Base-by-base conservation (phyloP, 257 asterid species). In the Nicotiana noctiflora region DNA sequence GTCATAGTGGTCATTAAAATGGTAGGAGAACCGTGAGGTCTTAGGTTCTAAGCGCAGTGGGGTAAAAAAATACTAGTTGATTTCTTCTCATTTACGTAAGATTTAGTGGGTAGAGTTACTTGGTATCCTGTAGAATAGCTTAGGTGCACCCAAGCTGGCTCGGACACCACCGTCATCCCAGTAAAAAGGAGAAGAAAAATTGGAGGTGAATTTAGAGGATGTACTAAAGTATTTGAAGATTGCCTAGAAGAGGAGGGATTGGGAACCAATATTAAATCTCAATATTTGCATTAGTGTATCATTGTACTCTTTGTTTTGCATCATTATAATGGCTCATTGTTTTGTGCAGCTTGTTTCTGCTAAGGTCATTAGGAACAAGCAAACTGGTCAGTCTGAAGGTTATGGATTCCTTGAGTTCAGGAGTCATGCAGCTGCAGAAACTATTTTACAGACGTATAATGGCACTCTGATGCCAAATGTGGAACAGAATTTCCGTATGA, bases 401-500 rank as follows among this genome's bases (percentile, higher is more conserved):
- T 93, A 92, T 86, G 98, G 98, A n/a, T 93, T 93, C 74, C 87
- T 93, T 19, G 98, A 93, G 83, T 91, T 93, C 81, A 84, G 95
- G 84, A 81, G 88, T 68, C 98, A 61, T 81, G 89, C 92, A n/a
- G 72, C 92, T 19, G 97, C 98, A 78, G 97, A 92, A 53, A 86
- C 34, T 68, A 85, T 89, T 56, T 81, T 93, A 81, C 97, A 91
- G 77, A 81, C 91, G 5, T 93, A 90, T 57, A 92, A 93, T 67
- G 94, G 96, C 3, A 62, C 93, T 10, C 57, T 81, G 79, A 92
- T 93, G 95, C 96, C 94, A 70, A 92, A 87, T 82, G 67, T 89
- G 29, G 96, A 93, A 44, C 93, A 90, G 80, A 81, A 76, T 72
- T 93, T 87, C 85, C 84, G 98, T 57, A 66, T 93, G 86, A 93